Conservation (phyloP, 352 stramenopile genomes). For the Globisporangium nagaii region DNA sequence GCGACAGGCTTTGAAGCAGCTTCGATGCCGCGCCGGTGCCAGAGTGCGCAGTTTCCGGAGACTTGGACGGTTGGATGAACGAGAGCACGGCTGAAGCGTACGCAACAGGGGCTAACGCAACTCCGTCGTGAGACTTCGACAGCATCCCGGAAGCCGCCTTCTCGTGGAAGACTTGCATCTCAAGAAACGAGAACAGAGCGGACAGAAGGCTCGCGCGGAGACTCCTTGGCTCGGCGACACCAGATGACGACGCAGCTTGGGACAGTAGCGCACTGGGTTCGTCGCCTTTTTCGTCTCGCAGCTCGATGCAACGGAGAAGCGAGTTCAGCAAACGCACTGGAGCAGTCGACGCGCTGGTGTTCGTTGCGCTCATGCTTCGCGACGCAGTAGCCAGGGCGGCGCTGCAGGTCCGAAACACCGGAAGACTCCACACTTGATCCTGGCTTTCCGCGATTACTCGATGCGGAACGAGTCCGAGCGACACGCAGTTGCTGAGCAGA, state of each 20-base stretch:
- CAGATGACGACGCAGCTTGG: not conserved
- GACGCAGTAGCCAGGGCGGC: conserved; percentile 2
- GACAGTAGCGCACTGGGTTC: not conserved
- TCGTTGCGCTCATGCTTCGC: not conserved
- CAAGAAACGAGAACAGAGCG: conserved; percentile 7
- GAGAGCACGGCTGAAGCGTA: conserved; percentile 32
- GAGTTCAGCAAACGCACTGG: conserved; percentile 12
- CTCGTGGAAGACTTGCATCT: conserved; percentile 7
- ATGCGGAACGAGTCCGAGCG: conserved; percentile 32
- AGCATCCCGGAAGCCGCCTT: not conserved
- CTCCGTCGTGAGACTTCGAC: conserved; percentile 1
- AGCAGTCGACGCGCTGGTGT: conserved; percentile 1
- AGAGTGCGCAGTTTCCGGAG: not conserved
- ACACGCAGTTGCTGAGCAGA: conserved; percentile 41
- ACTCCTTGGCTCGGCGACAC: not conserved
- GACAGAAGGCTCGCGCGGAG: conserved; percentile 9
- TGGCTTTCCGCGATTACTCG: conserved; percentile 25
- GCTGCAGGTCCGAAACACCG: conserved; percentile 25
- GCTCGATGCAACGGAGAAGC: conserved; percentile 13
- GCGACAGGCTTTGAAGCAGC: conserved; percentile 34
- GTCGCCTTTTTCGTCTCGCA: conserved; percentile 4
- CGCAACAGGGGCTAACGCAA: conserved; percentile 23
- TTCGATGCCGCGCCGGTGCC: conserved; percentile 21
- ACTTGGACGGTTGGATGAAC: conserved; percentile 22
- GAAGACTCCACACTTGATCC: conserved; percentile 33